Conservation (phyloP, 1,284 basidiomycete species). For the Chondrostereum purpureum region DNA sequence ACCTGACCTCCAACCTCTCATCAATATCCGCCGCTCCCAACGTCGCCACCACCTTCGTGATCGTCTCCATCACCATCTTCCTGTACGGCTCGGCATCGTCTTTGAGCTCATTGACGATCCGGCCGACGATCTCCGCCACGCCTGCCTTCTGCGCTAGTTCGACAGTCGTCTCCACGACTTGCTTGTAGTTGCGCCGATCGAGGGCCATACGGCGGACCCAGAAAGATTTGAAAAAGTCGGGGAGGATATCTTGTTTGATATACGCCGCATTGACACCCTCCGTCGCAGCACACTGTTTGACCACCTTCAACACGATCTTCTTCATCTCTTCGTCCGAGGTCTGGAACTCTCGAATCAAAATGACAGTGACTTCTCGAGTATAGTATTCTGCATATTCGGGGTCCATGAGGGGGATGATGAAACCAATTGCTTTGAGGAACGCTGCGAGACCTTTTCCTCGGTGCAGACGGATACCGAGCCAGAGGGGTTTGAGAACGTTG, state of each 20-base stretch:
- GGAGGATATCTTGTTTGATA: constrained; percentile 95
- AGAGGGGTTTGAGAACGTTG: constrained; percentile 95
- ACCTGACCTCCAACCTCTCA: constrained; percentile 87
- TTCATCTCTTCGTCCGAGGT: constrained; percentile 99
- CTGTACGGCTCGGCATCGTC: constrained; percentile 95
- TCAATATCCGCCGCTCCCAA: constrained; percentile 80
- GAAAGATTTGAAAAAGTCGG: constrained; percentile 99
- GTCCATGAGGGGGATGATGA: constrained; percentile 99
- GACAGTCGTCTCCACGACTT: constrained; percentile 98
- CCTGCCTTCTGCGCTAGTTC: constrained; percentile 96
- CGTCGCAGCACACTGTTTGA: constrained; percentile 97
- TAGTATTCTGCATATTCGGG: constrained; percentile 98
- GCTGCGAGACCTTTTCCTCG: constrained; percentile 97
- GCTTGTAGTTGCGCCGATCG: constrained; percentile 92
- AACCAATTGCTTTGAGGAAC: constrained; percentile 98
- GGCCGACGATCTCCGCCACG: constrained; percentile 90
- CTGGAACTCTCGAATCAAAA: constrained; percentile 98
- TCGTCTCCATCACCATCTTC: constrained; percentile 99
- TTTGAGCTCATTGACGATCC: constrained; percentile 95
- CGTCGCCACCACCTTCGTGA: constrained; percentile 89
- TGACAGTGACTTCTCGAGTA: constrained; percentile 95
- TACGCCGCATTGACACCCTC: constrained; percentile 93
- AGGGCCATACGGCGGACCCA: constrained; percentile 98
- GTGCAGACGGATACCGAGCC: constrained; percentile 96
- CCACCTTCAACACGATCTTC: constrained; percentile 98